phyloP scores from a whole-genome alignment of 306 rosid species.

The Calophaca sinica region DNA sequence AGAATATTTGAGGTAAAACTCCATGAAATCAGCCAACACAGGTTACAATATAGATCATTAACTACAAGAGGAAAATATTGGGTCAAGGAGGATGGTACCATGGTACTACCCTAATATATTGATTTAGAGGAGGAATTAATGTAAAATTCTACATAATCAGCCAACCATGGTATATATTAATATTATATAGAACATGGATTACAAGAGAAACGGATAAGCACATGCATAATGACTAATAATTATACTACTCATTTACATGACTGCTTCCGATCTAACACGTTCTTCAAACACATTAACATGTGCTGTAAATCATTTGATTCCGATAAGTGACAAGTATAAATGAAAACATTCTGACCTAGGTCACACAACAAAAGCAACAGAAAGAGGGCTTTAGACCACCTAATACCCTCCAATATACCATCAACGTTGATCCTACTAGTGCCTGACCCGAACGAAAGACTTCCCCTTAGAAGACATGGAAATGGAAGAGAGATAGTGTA shows the following conservation, averaged over 20 bases:
- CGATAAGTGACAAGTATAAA: not conserved
- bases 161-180: not conserved
- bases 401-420: not conserved
- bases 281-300: not conserved
- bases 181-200: not conserved
- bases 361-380: constrained; percentile 1
- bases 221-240: not conserved
- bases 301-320: constrained; percentile 10
- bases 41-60: not conserved
- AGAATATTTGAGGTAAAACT: not conserved
- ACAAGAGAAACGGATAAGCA: constrained; percentile 11
- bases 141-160: not conserved
- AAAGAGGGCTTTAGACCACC: not conserved
- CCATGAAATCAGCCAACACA: not conserved
- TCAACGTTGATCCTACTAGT: constrained; percentile 4
- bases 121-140: not conserved
- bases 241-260: not conserved
- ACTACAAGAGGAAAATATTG: not conserved
- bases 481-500: not conserved
- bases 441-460: too few species aligned
- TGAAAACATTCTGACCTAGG: not conserved
- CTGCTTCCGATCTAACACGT: not conserved
- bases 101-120: not conserved
- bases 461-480: not conserved
- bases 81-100: not conserved